phyloP scores from a whole-genome alignment of 1,284 basidiomycete species.

The Polyporus tsugae region DNA sequence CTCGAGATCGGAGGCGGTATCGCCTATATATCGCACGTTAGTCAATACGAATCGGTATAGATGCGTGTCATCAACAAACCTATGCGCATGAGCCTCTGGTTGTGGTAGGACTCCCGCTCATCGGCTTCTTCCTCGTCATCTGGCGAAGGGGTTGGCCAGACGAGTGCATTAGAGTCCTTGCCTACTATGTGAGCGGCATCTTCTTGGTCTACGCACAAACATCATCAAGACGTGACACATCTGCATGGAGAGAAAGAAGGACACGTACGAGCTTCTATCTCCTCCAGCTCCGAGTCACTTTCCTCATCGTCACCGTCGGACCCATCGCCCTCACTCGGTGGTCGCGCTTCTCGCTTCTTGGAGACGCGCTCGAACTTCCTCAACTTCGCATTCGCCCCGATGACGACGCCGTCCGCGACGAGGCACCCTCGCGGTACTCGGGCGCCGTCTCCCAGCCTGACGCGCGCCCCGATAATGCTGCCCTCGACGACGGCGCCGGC shows the following conservation, averaged over 20 bases:
- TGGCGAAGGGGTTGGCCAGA: conserved; percentile 66
- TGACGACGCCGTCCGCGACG: conserved; percentile 80
- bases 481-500: conserved; percentile 76
- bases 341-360: conserved; percentile 49
- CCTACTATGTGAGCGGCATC: conserved; percentile 61
- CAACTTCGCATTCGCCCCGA: conserved; percentile 79
- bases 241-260: conserved; percentile 10
- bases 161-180: conserved; percentile 68
- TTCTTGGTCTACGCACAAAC: conserved; percentile 46
- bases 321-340: conserved; percentile 42
- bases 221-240: conserved; percentile 1
- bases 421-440: conserved; percentile 75
- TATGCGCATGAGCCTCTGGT: conserved; percentile 75
- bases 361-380: conserved; percentile 79
- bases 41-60: not conserved
- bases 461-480: conserved; percentile 84
- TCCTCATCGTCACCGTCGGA: conserved; percentile 47
- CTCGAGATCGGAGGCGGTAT: conserved; percentile 65
- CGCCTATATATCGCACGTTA: conserved; percentile 52
- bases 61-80: conserved; percentile 49
- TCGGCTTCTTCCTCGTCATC: conserved; percentile 67
- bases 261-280: conserved; percentile 66
- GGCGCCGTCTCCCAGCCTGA: conserved; percentile 73
- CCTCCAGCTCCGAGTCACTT: conserved; percentile 71
- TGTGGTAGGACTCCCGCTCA: conserved; percentile 66